phyloP scores from a whole-genome alignment of 2,329 filamentous ascomycete species.

The Nemania sp. region DNA sequence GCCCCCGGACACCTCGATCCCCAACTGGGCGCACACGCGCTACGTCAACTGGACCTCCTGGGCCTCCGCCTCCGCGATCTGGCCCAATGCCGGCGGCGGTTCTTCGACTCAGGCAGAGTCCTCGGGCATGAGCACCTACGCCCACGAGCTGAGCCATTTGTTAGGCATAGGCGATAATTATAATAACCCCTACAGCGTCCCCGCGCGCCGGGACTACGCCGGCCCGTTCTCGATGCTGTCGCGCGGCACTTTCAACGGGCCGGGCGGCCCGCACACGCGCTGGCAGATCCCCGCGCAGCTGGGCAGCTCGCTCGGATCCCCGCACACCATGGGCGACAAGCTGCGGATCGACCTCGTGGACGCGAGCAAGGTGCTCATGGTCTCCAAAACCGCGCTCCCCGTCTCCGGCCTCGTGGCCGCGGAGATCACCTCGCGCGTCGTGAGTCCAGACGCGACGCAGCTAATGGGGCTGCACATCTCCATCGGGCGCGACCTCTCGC shows the following conservation, averaged over 20 bases:
- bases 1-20: slow-evolving; percentile 57
- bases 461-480: slow-evolving; percentile 62
- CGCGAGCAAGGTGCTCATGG: slow-evolving; percentile 57
- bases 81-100: slow-evolving; percentile 65
- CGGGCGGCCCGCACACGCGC: slow-evolving; percentile 64
- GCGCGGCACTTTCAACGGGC: slow-evolving; percentile 64
- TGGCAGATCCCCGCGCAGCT: slow-evolving; percentile 64
- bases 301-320: slow-evolving; percentile 62
- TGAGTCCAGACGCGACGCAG: slow-evolving; percentile 55
- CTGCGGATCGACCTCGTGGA: slow-evolving; percentile 62
- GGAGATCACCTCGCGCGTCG: slow-evolving; percentile 60
- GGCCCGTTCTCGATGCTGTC: slow-evolving; percentile 67
- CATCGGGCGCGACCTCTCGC: slow-evolving; percentile 60
- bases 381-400: slow-evolving; percentile 58
- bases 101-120: slow-evolving; percentile 66
- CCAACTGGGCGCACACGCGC: slow-evolving; percentile 62
- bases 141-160: slow-evolving; percentile 65
- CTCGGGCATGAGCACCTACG: slow-evolving; percentile 65
- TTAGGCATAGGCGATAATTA: slow-evolving; percentile 67
- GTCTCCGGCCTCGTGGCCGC: slow-evolving; percentile 59
- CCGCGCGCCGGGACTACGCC: slow-evolving; percentile 60
- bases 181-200: slow-evolving; percentile 63
- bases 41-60: slow-evolving; percentile 67
- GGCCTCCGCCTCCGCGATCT: slow-evolving; percentile 63
- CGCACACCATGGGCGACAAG: slow-evolving; percentile 67